Evolutionary conservation across 495 filamentous ascomycete species (phyloP).

Genomic region (Rhizodiscina lignyota): DNA sequence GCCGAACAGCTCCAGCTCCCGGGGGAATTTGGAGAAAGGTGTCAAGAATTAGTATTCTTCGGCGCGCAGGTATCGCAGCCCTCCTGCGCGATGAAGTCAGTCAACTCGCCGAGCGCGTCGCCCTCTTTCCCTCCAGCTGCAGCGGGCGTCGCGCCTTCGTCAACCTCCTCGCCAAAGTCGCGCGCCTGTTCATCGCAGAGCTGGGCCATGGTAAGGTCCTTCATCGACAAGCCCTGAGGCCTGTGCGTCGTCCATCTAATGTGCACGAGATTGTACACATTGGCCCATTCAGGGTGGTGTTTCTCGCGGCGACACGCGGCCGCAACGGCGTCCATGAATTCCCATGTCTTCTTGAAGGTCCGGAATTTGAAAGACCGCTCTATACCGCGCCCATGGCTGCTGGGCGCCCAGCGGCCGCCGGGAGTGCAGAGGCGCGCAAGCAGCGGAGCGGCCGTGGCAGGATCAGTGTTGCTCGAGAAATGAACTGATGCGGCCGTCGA

Average conservation of each 20-base stretch:
- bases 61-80: no score
- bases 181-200: background rate
- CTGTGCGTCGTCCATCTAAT: constrained; percentile 1
- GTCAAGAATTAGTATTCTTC: no score
- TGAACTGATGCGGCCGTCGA: no score
- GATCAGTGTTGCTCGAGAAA: no score
- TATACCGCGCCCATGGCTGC: no score
- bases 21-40: no score
- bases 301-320: background rate
- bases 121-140: background rate
- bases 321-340: constrained; percentile 1
- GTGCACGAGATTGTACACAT: background rate
- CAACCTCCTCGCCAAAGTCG: background rate
- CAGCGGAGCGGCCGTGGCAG: no score
- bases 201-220: background rate
- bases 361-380: background rate
- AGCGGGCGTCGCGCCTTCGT: background rate
- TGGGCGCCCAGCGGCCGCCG: no score
- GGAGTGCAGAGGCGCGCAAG: no score
- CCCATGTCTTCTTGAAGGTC: constrained; percentile 1
- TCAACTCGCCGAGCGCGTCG: no score
- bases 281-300: constrained; percentile 2
- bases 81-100: no score
- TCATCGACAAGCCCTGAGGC: background rate
- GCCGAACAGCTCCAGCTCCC: no score